These are phyloP conservation scores for Moniliella sp. DNA, from an alignment of 1,284 basidiomycete genomes.

Conservation along the genomic window DNA sequence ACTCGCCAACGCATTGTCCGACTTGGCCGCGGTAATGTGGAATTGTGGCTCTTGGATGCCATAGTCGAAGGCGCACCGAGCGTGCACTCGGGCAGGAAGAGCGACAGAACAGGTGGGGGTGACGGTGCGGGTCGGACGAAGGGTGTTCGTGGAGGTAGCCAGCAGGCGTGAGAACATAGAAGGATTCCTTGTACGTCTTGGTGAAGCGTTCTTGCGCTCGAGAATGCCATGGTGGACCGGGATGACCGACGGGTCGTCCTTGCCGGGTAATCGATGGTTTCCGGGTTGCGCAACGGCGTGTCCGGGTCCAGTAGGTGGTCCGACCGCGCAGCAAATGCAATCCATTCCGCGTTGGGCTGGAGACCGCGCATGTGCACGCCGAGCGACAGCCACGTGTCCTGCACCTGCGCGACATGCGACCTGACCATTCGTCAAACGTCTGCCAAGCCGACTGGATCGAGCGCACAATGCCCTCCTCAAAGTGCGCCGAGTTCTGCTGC, in stretches of 20 bases:
- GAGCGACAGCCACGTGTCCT: constrained; percentile 58
- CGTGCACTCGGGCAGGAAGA: constrained; percentile 86
- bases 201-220: constrained; percentile 95
- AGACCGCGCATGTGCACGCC: constrained; percentile 63
- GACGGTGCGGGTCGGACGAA: constrained; percentile 53
- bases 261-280: constrained; percentile 64
- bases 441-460: constrained; percentile 89
- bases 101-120: constrained; percentile 54
- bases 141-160: constrained; percentile 84
- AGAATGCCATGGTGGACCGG: constrained; percentile 74
- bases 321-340: constrained; percentile 73
- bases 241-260: constrained; percentile 70
- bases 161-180: constrained; percentile 79
- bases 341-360: constrained; percentile 83
- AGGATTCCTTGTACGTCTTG: constrained; percentile 52
- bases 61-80: constrained; percentile 68
- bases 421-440: constrained; percentile 82
- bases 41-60: constrained; percentile 70
- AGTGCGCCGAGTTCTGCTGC: constrained; percentile 87
- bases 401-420: constrained; percentile 59
- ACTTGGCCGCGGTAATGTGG: constrained; percentile 54
- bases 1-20: constrained; percentile 40
- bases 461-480: constrained; percentile 86
- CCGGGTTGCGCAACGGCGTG: constrained; percentile 47
- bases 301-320: constrained; percentile 90